Evolutionary conservation across 176 grass and related monocot genomes (phyloP).

Genomic region (Eleusine coracana): DNA sequence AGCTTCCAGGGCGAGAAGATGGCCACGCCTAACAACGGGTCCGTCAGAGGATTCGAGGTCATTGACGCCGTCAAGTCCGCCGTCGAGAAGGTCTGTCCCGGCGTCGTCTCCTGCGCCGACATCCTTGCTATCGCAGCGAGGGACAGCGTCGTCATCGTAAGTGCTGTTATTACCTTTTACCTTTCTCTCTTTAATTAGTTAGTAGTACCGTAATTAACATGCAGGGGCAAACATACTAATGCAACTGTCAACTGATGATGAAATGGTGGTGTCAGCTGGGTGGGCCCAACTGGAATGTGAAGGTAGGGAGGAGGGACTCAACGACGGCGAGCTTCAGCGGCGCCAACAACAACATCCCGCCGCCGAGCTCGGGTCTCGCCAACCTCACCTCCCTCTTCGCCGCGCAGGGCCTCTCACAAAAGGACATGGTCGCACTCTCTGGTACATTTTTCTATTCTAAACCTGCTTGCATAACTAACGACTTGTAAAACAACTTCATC

Average conservation of each 20-base stretch:
- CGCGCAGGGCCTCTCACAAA: constrained; percentile 57
- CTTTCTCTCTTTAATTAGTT: too few relatives aligned
- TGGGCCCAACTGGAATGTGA: constrained; percentile 62
- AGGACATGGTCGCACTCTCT: constrained; percentile 70
- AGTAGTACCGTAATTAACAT: too few relatives aligned
- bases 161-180: neutral
- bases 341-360: constrained; percentile 69
- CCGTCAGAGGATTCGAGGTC: constrained; percentile 74
- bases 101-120: constrained; percentile 90
- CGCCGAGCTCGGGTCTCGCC: constrained; percentile 43
- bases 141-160: constrained; percentile 65
- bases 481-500: too few relatives aligned
- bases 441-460: neutral
- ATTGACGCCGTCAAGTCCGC: constrained; percentile 73
- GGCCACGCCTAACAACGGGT: constrained; percentile 60
- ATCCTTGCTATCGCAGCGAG: constrained; percentile 69
- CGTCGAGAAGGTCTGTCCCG: constrained; percentile 64
- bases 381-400: constrained; percentile 63
- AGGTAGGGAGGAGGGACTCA: constrained; percentile 61
- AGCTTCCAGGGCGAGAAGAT: constrained; percentile 70
- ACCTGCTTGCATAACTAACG: too few relatives aligned
- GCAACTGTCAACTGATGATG: too few relatives aligned
- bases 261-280: constrained; percentile 31
- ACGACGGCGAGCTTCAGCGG: constrained; percentile 56
- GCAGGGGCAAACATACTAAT: too few relatives aligned